Conservation (phyloP, 1,284 basidiomycete species). For the Bjerkandera adusta region DNA sequence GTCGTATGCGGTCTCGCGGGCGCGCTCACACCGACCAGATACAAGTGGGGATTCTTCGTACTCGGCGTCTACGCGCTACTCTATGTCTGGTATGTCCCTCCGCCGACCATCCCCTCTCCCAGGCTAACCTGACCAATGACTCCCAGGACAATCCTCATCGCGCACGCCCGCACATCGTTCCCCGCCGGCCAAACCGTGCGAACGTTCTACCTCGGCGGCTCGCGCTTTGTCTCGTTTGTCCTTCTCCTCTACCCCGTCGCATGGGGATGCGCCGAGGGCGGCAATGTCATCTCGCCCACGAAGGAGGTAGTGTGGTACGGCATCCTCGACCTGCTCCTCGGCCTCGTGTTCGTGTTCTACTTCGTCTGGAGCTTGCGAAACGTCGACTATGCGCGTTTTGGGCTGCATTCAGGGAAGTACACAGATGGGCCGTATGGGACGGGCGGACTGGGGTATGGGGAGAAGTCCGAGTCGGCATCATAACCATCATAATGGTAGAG, state of each 20-base stretch:
- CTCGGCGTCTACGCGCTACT: conserved; percentile 5
- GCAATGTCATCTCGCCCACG: conserved; percentile 10
- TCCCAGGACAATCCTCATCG: conserved; percentile 5
- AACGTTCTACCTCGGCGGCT: conserved; percentile 8
- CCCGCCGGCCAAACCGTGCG: conserved; percentile 9
- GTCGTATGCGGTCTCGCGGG: conserved; percentile 12
- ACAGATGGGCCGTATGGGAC: conserved; percentile 4
- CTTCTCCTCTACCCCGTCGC: conserved; percentile 10
- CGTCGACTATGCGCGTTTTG: conserved; percentile 7
- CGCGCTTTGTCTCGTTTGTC: conserved; percentile 3
- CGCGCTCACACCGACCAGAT: conserved; percentile 1
- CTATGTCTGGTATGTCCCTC: conserved; percentile 5
- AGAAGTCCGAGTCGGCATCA: not conserved
- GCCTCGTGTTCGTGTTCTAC: conserved; percentile 12
- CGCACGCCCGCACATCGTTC: conserved; percentile 6
- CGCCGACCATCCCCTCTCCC: not conserved
- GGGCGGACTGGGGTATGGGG: not conserved
- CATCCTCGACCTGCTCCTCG: conserved; percentile 13
- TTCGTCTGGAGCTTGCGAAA: conserved; percentile 11
- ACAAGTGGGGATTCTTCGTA: conserved; percentile 13
- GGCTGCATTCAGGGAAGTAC: conserved; percentile 3
- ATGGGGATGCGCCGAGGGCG: conserved; percentile 6
- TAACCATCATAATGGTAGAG: no score
- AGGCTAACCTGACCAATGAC: not conserved
- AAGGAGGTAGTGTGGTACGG: conserved; percentile 11